These are phyloP conservation scores for Acarospora socialis DNA, from an alignment of 2,329 filamentous ascomycete genomes.

Conservation along the genomic window DNA sequence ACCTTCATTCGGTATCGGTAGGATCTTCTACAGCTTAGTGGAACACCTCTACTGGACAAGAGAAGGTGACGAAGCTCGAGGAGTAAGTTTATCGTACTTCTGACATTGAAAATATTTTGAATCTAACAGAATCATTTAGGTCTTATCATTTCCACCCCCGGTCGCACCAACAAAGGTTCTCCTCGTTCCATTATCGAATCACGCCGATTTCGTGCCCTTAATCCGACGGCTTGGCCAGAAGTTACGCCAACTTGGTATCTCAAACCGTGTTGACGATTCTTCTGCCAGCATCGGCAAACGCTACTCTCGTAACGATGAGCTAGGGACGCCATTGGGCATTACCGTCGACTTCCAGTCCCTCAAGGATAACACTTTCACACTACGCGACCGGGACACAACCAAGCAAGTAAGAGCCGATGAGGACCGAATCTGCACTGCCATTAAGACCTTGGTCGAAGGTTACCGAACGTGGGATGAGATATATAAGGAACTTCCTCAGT, in stretches of 20 bases:
- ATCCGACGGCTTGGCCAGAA: slow-evolving; percentile 58
- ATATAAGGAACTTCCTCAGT: slow-evolving; percentile 63
- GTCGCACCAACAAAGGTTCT: slow-evolving; percentile 93
- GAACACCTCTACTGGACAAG: slow-evolving; percentile 95
- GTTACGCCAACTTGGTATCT: slow-evolving; percentile 62
- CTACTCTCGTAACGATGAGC: slow-evolving; percentile 87
- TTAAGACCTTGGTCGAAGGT: slow-evolving; percentile 49
- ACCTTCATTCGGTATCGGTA: slow-evolving; percentile 91
- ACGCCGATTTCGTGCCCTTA: slow-evolving; percentile 67
- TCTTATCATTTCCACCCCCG: slow-evolving; percentile 58
- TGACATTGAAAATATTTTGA: background rate
- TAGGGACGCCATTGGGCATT: slow-evolving; percentile 85
- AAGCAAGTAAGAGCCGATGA: slow-evolving; percentile 77
- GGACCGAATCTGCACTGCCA: slow-evolving; percentile 62
- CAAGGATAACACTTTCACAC: slow-evolving; percentile 71
- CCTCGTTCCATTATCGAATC: slow-evolving; percentile 73
- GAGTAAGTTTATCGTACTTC: slow-evolving; percentile 44
- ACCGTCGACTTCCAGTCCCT: slow-evolving; percentile 94
- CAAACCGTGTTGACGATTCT: slow-evolving; percentile 78
- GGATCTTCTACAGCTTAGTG: slow-evolving; percentile 82
- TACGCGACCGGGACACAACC: slow-evolving; percentile 81
- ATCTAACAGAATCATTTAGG: slow-evolving; percentile 25
- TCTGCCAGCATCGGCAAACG: slow-evolving; percentile 88
- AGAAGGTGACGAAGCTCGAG: slow-evolving; percentile 67
- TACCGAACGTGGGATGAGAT: slow-evolving; percentile 57